Percentiles rank a stretch among this genome's conserved stretches.
Evolutionary conservation across 2,329 filamentous ascomycete species (phyloP).

Genomic region (Sarocladium brachiariae): DNA sequence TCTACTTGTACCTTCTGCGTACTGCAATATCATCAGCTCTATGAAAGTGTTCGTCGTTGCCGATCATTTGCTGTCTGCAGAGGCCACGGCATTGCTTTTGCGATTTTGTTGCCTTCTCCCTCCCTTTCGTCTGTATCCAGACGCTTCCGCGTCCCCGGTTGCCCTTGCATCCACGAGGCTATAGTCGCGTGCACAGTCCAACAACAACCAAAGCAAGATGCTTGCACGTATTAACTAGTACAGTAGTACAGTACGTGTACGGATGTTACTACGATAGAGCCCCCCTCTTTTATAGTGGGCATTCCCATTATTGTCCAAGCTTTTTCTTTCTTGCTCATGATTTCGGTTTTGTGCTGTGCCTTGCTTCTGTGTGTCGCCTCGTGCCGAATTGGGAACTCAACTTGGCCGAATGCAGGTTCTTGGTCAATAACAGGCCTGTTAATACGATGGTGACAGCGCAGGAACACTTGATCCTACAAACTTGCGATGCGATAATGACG

Average conservation of each 20-base stretch:
- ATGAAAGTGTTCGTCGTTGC: not conserved
- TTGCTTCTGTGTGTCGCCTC: not conserved
- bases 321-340: not conserved
- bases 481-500: not conserved
- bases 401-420: conserved; percentile 3
- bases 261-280: not conserved
- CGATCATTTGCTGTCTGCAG: not conserved
- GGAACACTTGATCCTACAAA: no score
- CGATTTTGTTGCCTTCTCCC: no score
- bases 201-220: no score
- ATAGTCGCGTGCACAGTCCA: not conserved
- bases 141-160: conserved; percentile 2
- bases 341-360: not conserved
- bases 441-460: no score
- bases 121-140: not conserved
- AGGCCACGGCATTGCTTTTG: not conserved
- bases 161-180: conserved; percentile 3
- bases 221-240: no score
- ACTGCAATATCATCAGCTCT: no score
- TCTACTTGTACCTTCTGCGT: no score
- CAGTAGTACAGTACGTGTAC: no score
- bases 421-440: not conserved
- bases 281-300: not conserved
- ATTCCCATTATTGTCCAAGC: not conserved
- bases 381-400: not conserved